Base-by-base conservation (phyloP, 495 filamentous ascomycete genomes). In the Cenococcum geophilum region DNA sequence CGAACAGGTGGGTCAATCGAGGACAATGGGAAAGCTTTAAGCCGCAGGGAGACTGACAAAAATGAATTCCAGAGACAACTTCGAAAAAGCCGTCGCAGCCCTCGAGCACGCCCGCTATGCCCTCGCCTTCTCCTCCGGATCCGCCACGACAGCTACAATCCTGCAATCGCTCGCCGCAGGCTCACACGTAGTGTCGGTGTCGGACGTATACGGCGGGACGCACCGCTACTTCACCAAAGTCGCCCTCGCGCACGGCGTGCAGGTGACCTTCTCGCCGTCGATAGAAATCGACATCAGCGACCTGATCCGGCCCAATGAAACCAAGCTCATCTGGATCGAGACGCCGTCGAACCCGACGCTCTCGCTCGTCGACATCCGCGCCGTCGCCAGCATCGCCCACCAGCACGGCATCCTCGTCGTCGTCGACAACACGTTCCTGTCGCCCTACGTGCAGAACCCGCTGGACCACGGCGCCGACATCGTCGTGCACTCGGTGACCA, bases 191-290 rank as follows among this genome's bases (percentile, higher is more conserved):
- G 83, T 99, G 66, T 96, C 91, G 45, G 91, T 97, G 40, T 93
- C 89, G 54, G 95, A 99, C 71, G 89, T 99, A 50, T 99, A 99
- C 71, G 93, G 93, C 59, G 93, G 93, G 48, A 99, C 93, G 1
- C 93, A 97, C 76, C 82, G 93, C 62, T 99, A 99, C 77, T 99
- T 99, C 82, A 99, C 93, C 65, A 91, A 96, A 76, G 95, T 99
- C 48, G 93, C 93, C 53, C 82, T 86, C 63, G 91, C 95, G 25
- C 95, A 99, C 71, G 91, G 92, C 61, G 92, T 99, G 12, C 81
- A 89, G 55, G 95, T 97, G 36, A 92, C 92, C 32, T 99, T 99
- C 75, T 89, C 90, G 1, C 90, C 90, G 4, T 82, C 82, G 71
- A 90, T 99, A 68, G 95, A 97, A 76, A 74, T 89, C 48, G 86